phyloP scores from a whole-genome alignment of 1,139 yeast species.

The Meyerozyma sp. region DNA sequence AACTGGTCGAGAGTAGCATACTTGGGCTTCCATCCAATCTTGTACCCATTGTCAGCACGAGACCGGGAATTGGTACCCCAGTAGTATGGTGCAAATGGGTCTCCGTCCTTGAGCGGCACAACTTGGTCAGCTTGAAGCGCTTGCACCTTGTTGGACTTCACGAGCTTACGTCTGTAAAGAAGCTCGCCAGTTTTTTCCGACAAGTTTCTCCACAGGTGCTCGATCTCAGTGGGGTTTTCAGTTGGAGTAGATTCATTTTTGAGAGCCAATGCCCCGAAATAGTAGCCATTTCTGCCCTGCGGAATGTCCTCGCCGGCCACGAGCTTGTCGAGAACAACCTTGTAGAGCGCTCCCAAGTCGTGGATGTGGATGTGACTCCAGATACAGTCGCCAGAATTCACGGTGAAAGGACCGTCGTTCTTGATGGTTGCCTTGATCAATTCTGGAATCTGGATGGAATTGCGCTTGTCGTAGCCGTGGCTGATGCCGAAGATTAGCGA shows the following conservation, averaged over 20 bases:
- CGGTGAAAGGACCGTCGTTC: conserved; percentile 22
- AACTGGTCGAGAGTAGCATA: conserved; percentile 10
- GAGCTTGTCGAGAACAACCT: conserved; percentile 17
- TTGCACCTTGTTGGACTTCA: conserved; percentile 14
- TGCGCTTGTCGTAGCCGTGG: conserved; percentile 26
- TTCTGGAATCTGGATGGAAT: conserved; percentile 30
- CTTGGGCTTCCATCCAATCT: conserved; percentile 21
- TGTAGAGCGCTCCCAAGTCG: conserved; percentile 31
- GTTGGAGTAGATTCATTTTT: conserved; percentile 13
- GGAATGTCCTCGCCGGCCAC: conserved; percentile 17
- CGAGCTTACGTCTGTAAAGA: conserved; percentile 11
- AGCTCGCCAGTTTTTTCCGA: conserved; percentile 17
- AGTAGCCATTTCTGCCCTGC: conserved; percentile 31
- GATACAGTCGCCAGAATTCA: conserved; percentile 25
- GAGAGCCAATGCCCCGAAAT: conserved; percentile 23
- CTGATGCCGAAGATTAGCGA: conserved; percentile 21
- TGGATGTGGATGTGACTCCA: conserved; percentile 36
- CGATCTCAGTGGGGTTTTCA: conserved; percentile 15
- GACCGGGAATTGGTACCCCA: conserved; percentile 30
- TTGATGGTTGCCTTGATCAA: conserved; percentile 17
- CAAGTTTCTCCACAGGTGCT: conserved; percentile 30
- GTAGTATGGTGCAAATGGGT: conserved; percentile 16
- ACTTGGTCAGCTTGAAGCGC: conserved; percentile 14
- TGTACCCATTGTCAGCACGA: conserved; percentile 21
- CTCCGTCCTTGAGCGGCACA: conserved; percentile 8